phyloP scores from a whole-genome alignment of 2,329 filamentous ascomycete species.

The Knufia fluminis region DNA sequence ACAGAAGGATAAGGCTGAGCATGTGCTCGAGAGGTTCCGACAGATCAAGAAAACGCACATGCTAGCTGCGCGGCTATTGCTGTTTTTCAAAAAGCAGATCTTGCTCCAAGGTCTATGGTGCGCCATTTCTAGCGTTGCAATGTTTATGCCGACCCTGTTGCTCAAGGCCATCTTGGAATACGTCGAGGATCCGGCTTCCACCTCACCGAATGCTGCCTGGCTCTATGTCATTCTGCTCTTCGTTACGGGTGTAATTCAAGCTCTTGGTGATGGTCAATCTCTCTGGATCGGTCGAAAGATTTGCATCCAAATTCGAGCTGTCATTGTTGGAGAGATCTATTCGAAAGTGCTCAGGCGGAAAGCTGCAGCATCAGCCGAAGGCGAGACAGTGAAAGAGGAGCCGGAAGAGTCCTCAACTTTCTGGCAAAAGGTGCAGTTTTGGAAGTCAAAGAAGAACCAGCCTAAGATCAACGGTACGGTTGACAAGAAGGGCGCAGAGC shows the following conservation, averaged over 20 bases:
- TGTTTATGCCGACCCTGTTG: constrained; percentile 83
- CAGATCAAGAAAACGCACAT: constrained; percentile 72
- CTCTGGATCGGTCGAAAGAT: constrained; percentile 92
- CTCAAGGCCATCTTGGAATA: constrained; percentile 88
- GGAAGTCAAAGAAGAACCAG: constrained; percentile 43
- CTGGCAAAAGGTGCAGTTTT: constrained; percentile 39
- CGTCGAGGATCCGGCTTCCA: constrained; percentile 69
- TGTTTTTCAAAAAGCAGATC: constrained; percentile 71
- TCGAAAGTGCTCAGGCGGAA: constrained; percentile 89
- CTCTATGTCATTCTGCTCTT: constrained; percentile 88
- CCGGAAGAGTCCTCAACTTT: constrained; percentile 29
- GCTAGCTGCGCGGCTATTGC: constrained; percentile 69
- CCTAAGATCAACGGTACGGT: constrained; percentile 16
- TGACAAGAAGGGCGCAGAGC: constrained; percentile 29
- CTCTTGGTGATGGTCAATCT: constrained; percentile 73
- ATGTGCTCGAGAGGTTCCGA: constrained; percentile 72
- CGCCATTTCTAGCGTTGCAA: constrained; percentile 67
- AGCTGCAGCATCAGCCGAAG: constrained; percentile 68
- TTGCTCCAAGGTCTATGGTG: constrained; percentile 74
- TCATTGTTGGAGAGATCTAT: constrained; percentile 96
- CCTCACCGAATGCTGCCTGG: constrained; percentile 84
- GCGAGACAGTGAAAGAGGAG: constrained; percentile 54
- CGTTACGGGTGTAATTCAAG: constrained; percentile 69
- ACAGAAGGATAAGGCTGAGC: constrained; percentile 76
- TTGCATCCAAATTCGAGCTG: constrained; percentile 83